These are phyloP conservation scores for Ceriops tagal DNA, from an alignment of 345 rosid species.

Conservation along the genomic window DNA sequence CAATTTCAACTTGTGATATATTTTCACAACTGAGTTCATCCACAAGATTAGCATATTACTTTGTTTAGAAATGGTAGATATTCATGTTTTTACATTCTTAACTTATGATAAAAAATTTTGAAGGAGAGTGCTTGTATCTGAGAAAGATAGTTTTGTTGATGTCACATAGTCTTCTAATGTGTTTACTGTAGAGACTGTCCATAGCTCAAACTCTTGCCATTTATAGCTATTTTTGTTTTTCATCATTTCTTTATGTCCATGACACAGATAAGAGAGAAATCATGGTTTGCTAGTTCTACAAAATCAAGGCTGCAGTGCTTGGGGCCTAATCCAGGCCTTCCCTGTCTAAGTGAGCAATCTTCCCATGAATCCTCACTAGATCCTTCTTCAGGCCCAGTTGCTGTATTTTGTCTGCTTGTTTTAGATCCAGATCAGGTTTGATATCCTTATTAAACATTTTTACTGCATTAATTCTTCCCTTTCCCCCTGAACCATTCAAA, in stretches of 20 bases:
- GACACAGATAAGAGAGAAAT: slow-evolving; percentile 71
- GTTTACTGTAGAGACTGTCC: neutral
- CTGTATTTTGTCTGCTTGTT: slow-evolving; percentile 60
- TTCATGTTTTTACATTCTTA: neutral
- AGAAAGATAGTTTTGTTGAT: neutral
- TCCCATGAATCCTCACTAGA: slow-evolving; percentile 38
- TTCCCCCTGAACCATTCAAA: neutral
- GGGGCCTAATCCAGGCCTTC: slow-evolving; percentile 64
- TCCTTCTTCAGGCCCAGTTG: slow-evolving; percentile 64
- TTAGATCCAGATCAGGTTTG: slow-evolving; percentile 79
- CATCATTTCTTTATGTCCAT: slow-evolving; percentile 6
- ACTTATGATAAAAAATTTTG: neutral
- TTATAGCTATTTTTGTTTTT: slow-evolving; percentile 11
- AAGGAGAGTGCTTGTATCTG: neutral
- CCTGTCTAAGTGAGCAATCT: slow-evolving; percentile 43
- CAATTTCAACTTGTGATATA: neutral
- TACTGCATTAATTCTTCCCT: neutral
- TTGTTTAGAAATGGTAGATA: neutral
- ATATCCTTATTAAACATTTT: slow-evolving; percentile 1
- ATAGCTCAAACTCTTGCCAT: neutral
- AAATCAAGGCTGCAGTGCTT: slow-evolving; percentile 62
- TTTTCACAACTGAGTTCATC: neutral
- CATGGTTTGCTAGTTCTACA: slow-evolving; percentile 69
- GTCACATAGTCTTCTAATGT: neutral
- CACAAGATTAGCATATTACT: neutral